Evolutionary conservation across 441 rosid genomes (phyloP).

Genomic region (Omphalea diandra): DNA sequence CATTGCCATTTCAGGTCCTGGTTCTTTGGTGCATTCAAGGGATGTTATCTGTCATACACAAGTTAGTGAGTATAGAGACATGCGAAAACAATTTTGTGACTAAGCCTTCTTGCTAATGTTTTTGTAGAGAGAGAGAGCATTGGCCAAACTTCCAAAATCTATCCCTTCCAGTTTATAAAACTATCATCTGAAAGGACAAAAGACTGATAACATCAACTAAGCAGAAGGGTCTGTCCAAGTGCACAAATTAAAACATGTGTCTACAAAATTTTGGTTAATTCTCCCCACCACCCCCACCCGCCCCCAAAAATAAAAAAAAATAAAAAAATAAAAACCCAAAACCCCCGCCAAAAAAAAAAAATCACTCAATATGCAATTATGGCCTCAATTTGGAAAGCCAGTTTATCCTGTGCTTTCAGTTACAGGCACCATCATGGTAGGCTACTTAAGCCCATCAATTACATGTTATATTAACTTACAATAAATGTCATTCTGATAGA

Average conservation of each 20-base stretch:
- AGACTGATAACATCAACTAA: background rate
- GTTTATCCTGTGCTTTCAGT: background rate
- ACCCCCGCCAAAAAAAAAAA: background rate
- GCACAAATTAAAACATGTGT: background rate
- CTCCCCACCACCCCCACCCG: too few relatives aligned
- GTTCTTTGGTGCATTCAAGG: constrained; percentile 40
- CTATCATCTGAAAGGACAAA: constrained; percentile 1
- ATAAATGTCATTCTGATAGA: background rate
- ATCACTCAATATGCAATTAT: background rate
- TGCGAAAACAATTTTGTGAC: background rate
- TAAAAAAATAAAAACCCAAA: too few relatives aligned
- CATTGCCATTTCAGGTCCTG: constrained; percentile 29
- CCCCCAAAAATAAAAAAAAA: background rate
- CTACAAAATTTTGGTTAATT: background rate
- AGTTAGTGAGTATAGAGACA: background rate
- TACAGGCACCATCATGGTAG: background rate
- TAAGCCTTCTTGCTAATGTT: background rate
- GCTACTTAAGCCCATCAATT: background rate
- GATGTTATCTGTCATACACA: constrained; percentile 40
- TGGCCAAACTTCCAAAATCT: background rate
- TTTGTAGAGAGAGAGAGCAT: background rate
- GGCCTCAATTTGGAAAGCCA: background rate
- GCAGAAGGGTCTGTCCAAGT: background rate
- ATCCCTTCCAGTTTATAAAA: background rate
- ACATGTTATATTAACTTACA: background rate